Conservation (phyloP, 1,284 basidiomycete species). For the Rhodotorula mucilaginosa region DNA sequence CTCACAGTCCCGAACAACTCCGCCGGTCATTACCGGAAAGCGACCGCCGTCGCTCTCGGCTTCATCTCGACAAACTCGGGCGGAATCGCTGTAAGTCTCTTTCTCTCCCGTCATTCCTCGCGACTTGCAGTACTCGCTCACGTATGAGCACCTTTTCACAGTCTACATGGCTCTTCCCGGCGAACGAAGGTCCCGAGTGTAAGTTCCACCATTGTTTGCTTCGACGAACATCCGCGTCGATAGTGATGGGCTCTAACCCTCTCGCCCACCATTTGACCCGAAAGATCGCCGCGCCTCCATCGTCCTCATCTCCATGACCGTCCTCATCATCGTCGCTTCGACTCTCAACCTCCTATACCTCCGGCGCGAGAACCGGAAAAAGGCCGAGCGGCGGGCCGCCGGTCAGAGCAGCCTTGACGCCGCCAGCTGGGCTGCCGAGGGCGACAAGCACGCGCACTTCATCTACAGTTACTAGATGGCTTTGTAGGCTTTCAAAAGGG, state of each 20-base stretch:
- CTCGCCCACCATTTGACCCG: neutral
- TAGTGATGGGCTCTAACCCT: constrained; percentile 29
- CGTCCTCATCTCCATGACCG: constrained; percentile 44
- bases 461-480: constrained; percentile 4
- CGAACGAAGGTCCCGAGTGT: constrained; percentile 52
- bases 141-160: neutral
- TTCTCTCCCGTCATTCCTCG: too few relatives aligned
- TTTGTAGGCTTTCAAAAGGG: too few relatives aligned
- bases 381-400: constrained; percentile 19
- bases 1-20: constrained; percentile 56
- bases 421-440: constrained; percentile 1
- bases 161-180: constrained; percentile 57
- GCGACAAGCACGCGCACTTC: constrained; percentile 10
- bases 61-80: constrained; percentile 60
- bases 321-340: constrained; percentile 43
- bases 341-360: constrained; percentile 40
- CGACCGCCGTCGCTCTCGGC: constrained; percentile 58
- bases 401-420: neutral
- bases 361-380: constrained; percentile 25
- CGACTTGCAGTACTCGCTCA: neutral
- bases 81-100: constrained; percentile 53
- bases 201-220: constrained; percentile 45
- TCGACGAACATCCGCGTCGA: neutral
- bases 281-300: constrained; percentile 9
- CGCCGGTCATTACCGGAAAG: constrained; percentile 58